Percentiles rank a stretch among this genome's conserved stretches.
Conservation (phyloP, 306 rosid species). For the Medicago truncatula region MtrunA17r5.0-ANR NC_053046.1:35641501-35642000, state of each 20-base stretch:
- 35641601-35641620: conserved; percentile 68
- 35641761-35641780: background rate
- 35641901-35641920: too few species aligned
- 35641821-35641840: too few species aligned
- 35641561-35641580: conserved; percentile 56
- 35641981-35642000: too few species aligned
- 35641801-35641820: too few species aligned
- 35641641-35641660: conserved; percentile 49
- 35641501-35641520: conserved; percentile 46
- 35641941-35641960: too few species aligned
- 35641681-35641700: conserved; percentile 6
- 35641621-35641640: conserved; percentile 47
- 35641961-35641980: too few species aligned
- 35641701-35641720: conserved; percentile 47
- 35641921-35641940: too few species aligned
- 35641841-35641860: too few species aligned
- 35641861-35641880: too few species aligned
- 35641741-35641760: background rate
- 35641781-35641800: too few species aligned
- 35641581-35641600: conserved; percentile 68
- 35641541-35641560: conserved; percentile 45
- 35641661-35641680: conserved; percentile 40
- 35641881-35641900: too few species aligned
- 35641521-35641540: conserved; percentile 36
- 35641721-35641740: conserved; percentile 61